These are phyloP conservation scores for Wickerhamiella spandovensis DNA, from an alignment of 805 yeast species.

Conservation along the genomic window DNA sequence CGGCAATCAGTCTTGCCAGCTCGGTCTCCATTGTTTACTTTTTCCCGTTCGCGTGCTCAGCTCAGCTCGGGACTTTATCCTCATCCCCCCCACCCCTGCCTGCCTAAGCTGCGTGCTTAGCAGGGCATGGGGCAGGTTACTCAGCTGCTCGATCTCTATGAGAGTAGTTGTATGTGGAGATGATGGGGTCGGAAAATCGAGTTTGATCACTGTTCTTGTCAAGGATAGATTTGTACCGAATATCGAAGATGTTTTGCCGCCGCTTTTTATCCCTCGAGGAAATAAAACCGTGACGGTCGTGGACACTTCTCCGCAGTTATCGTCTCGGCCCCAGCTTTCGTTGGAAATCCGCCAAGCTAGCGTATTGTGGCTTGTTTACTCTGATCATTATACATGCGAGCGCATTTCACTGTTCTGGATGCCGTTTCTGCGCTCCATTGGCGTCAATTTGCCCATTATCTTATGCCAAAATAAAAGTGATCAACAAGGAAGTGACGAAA, in stretches of 20 bases:
- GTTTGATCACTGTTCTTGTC: constrained; percentile 63
- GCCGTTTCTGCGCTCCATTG: constrained; percentile 82
- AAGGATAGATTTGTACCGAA: constrained; percentile 71
- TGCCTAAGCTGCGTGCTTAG: too few relatives aligned
- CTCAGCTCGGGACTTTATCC: too few relatives aligned
- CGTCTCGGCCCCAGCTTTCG: constrained; percentile 48
- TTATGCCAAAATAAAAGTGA: constrained; percentile 77
- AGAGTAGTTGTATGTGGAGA: constrained; percentile 91
- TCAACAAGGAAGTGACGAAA: constrained; percentile 8
- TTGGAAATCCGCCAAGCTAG: constrained; percentile 71
- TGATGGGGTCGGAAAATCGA: constrained; percentile 40
- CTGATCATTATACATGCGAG: constrained; percentile 91
- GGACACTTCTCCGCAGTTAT: constrained; percentile 53
- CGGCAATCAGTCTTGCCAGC: background rate
- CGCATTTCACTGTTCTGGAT: constrained; percentile 88
- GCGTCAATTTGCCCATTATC: constrained; percentile 87
- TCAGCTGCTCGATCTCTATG: constrained; percentile 23
- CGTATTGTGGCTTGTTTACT: constrained; percentile 87
- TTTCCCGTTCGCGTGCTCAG: background rate
- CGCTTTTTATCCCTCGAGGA: constrained; percentile 65
- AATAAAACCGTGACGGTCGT: constrained; percentile 59
- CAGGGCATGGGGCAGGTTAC: too few relatives aligned
- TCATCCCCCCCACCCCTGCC: too few relatives aligned
- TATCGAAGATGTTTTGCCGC: constrained; percentile 67
- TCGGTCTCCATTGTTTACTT: background rate